A percentile compares a stretch with the other conserved stretches of the same genome.
These are phyloP conservation scores for Metarhizium rileyi DNA, from an alignment of 2,329 filamentous ascomycete genomes.

Conservation along the genomic window DNA sequence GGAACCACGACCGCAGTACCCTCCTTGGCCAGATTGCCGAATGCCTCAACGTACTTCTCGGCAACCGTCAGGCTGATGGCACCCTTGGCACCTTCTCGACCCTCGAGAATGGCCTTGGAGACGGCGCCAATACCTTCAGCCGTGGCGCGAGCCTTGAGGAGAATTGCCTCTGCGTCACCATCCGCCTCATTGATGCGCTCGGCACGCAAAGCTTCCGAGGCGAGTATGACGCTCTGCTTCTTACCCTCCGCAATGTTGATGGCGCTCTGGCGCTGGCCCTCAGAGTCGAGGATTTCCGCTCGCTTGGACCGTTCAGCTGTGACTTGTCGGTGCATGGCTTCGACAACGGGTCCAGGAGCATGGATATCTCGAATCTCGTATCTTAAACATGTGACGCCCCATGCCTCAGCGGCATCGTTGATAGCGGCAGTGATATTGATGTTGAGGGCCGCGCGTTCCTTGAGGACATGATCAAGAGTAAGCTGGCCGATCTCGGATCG, in stretches of 20 bases:
- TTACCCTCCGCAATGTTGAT: conserved; percentile 98
- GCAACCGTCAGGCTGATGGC: conserved; percentile 84
- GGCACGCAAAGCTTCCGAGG: conserved; percentile 79
- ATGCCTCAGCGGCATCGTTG: conserved; percentile 93
- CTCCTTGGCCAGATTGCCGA: conserved; percentile 85
- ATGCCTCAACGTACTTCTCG: conserved; percentile 97
- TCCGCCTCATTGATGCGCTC: conserved; percentile 89
- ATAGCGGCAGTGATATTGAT: conserved; percentile 98
- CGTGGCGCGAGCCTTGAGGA: conserved; percentile 76
- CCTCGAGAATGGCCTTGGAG: conserved; percentile 62
- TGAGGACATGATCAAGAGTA: conserved; percentile 91
- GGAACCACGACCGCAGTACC: conserved; percentile 93
- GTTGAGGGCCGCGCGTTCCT: conserved; percentile 92
- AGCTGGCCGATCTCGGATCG: conserved; percentile 96
- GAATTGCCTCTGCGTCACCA: conserved; percentile 90
- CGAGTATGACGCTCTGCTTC: conserved; percentile 94
- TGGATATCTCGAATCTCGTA: conserved; percentile 99
- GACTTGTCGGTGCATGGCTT: conserved; percentile 97
- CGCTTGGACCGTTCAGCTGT: conserved; percentile 96
- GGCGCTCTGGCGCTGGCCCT: conserved; percentile 91
- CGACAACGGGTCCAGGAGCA: conserved; percentile 83
- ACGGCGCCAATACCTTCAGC: conserved; percentile 83
- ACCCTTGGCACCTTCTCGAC: conserved; percentile 65
- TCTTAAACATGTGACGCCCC: conserved; percentile 90
- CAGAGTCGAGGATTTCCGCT: conserved; percentile 93